Percentiles rank a stretch among this genome's conserved stretches.
Evolutionary conservation across 1,284 basidiomycete species (phyloP).

Genomic region (Leccinum griseonigrum): DNA sequence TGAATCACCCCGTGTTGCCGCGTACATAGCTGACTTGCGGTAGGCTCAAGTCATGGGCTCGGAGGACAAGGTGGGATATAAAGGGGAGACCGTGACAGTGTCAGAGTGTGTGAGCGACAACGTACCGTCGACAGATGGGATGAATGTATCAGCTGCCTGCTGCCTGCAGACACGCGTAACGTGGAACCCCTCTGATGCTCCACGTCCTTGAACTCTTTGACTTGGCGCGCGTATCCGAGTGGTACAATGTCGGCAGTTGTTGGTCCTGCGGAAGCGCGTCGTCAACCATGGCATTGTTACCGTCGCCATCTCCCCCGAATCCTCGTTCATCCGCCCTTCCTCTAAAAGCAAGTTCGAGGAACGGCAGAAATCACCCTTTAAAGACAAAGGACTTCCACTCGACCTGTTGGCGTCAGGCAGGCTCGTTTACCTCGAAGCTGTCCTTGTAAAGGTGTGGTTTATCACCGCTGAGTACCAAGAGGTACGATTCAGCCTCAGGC

Average conservation of each 20-base stretch:
- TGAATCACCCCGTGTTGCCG: no score
- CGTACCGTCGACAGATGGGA: constrained; percentile 94
- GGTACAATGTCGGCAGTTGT: constrained; percentile 82
- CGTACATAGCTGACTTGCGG: no score
- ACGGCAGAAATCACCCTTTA: no score
- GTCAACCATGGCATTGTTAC: neutral
- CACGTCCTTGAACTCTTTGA: constrained; percentile 76
- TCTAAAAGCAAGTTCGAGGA: no score
- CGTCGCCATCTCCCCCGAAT: constrained; percentile 74
- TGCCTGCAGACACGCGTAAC: constrained; percentile 85
- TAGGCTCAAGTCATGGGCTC: no score
- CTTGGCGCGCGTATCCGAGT: constrained; percentile 83
- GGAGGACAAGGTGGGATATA: neutral
- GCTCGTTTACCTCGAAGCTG: no score
- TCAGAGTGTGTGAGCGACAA: neutral
- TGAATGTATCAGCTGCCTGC: constrained; percentile 84
- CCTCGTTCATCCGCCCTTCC: constrained; percentile 63
- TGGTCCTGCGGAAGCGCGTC: constrained; percentile 62
- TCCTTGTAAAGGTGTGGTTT: no score
- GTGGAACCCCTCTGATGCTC: constrained; percentile 83
- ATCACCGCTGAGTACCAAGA: no score
- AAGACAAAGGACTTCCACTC: no score
- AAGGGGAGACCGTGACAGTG: neutral
- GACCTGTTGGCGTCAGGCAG: no score
- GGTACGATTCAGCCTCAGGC: no score